These are phyloP conservation scores for Gracilariopsis chorda DNA, from an alignment of 23 red algal genomes.

Conservation along the genomic window DNA sequence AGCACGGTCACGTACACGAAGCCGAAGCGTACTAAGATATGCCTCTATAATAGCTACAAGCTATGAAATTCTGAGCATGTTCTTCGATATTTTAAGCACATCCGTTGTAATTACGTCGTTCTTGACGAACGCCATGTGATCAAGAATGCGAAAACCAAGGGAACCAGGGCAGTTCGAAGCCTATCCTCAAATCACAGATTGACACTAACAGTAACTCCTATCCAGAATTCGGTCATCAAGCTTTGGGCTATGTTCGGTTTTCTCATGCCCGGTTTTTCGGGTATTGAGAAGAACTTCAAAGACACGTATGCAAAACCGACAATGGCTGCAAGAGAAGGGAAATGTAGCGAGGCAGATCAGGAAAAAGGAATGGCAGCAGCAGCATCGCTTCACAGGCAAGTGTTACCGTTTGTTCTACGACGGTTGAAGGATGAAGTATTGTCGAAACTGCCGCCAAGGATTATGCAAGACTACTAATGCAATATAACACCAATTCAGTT, in stretches of 20 bases:
- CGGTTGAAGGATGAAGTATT: conserved; percentile 96
- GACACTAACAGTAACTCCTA: conserved; percentile 89
- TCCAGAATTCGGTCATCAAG: conserved; percentile 95
- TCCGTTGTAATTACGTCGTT: conserved; percentile 82
- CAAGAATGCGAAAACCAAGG: conserved; percentile 88
- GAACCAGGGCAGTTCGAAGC: conserved; percentile 77
- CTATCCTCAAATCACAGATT: conserved; percentile 79
- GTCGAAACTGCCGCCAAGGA: conserved; percentile 89
- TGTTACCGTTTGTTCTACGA: conserved; percentile 93
- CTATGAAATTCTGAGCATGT: conserved; percentile 90
- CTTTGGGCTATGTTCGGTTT: conserved; percentile 99
- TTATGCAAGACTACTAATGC: conserved; percentile 96
- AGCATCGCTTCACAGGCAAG: conserved; percentile 90
- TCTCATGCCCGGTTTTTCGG: conserved; percentile 95
- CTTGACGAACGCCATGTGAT: conserved; percentile 98
- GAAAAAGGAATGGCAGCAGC: conserved; percentile 76
- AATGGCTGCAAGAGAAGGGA: conserved; percentile 62
- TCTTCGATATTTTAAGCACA: conserved; percentile 42
- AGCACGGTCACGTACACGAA: conserved; percentile 28
- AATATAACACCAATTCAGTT: conserved; percentile 79
- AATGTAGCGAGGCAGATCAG: conserved; percentile 69
- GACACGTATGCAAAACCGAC: conserved; percentile 91
- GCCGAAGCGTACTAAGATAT: background rate
- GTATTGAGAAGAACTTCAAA: conserved; percentile 74
- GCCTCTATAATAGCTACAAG: conserved; percentile 71